Percentiles rank a stretch among this genome's conserved stretches.
phyloP scores from a whole-genome alignment of 306 rosid species.

The Castanea mollissima region DNA sequence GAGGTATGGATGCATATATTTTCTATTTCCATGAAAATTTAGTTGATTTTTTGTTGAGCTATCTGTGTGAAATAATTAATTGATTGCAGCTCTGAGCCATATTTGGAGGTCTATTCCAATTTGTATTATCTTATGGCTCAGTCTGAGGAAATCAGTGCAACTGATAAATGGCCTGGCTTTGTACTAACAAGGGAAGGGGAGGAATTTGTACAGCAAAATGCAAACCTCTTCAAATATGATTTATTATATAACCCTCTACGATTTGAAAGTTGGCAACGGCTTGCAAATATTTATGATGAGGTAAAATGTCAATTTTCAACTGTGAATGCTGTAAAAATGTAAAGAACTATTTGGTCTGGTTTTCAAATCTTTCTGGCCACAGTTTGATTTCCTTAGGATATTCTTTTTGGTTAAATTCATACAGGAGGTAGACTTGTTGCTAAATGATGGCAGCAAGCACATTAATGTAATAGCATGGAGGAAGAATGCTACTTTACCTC shows the following conservation, averaged over 20 bases:
- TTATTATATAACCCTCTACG: slow-evolving; percentile 79
- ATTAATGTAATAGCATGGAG: slow-evolving; percentile 92
- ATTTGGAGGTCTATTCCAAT: slow-evolving; percentile 85
- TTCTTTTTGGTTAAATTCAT: slow-evolving; percentile 27
- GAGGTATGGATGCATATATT: slow-evolving; percentile 48
- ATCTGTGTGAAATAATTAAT: slow-evolving; percentile 18
- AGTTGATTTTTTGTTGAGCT: slow-evolving; percentile 25
- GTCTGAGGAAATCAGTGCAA: slow-evolving; percentile 95
- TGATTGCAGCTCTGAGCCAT: slow-evolving; percentile 83
- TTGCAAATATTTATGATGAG: slow-evolving; percentile 94
- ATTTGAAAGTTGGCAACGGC: slow-evolving; percentile 96
- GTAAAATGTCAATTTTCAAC: slow-evolving; percentile 33
- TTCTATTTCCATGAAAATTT: slow-evolving; percentile 4
- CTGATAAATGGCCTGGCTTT: slow-evolving; percentile 98
- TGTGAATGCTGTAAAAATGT: slow-evolving; percentile 17
- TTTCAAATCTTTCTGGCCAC: slow-evolving; percentile 12
- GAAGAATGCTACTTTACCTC: slow-evolving; percentile 73
- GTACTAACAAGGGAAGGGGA: slow-evolving; percentile 97
- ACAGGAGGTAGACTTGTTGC: slow-evolving; percentile 96
- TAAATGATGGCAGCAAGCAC: slow-evolving; percentile 98
- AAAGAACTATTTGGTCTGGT: slow-evolving; percentile 10
- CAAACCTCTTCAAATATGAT: slow-evolving; percentile 89
- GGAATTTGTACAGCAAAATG: slow-evolving; percentile 89
- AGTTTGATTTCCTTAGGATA: slow-evolving; percentile 13
- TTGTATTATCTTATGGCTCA: slow-evolving; percentile 88